phyloP scores from a whole-genome alignment of 768 basidiomycete species.

The Tulasnella sp. region DNA sequence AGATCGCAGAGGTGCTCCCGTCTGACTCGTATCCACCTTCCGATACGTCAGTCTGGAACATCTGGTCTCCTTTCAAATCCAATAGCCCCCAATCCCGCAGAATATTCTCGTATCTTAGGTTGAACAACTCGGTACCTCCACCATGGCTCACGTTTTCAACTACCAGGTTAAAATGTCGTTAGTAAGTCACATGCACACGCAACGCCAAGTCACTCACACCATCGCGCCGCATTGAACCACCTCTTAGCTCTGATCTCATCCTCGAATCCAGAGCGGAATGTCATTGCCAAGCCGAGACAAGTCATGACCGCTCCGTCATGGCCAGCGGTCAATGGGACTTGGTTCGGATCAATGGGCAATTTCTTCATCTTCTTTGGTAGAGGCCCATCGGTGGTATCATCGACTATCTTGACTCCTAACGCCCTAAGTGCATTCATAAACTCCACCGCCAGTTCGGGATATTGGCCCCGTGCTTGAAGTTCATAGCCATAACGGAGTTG shows the following conservation, averaged over 20 bases:
- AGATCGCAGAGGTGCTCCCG: too few relatives aligned
- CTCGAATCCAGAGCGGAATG: not conserved
- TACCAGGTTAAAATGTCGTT: not conserved
- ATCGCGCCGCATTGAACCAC: not conserved
- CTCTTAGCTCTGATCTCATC: not conserved
- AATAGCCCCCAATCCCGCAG: too few relatives aligned
- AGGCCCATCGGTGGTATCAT: not conserved
- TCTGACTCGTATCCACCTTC: constrained; percentile 38
- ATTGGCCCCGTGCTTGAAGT: too few relatives aligned
- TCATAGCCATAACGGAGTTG: too few relatives aligned
- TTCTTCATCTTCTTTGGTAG: not conserved
- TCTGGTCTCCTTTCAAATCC: too few relatives aligned
- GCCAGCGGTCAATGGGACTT: not conserved
- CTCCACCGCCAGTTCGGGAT: too few relatives aligned
- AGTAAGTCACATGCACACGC: not conserved
- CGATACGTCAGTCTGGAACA: constrained; percentile 35
- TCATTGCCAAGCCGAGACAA: not conserved
- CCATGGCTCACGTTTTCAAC: not conserved
- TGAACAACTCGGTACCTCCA: constrained; percentile 1
- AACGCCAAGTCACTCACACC: not conserved
- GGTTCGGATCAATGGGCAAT: not conserved
- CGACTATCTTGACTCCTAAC: not conserved
- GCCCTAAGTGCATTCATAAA: not conserved
- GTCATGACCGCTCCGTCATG: not conserved
- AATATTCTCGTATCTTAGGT: too few relatives aligned